Evolutionary conservation across 2,329 filamentous ascomycete genomes (phyloP).

Genomic region (Nannizzia gypsea): DNA sequence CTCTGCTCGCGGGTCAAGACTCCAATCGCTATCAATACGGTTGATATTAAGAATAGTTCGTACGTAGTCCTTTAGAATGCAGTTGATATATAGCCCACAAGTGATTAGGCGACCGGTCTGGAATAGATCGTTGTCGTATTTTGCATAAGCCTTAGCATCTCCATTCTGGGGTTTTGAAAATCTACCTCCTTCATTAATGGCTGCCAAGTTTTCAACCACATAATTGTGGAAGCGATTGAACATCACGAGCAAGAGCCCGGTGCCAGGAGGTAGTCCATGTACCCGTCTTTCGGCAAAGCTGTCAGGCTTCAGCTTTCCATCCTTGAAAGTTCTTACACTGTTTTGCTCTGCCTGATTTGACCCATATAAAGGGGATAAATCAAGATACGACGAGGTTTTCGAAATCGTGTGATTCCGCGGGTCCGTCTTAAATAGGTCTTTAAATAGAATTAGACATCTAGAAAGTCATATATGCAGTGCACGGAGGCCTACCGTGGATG

Average conservation of each 20-base stretch:
- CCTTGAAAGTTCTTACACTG: conserved; percentile 25
- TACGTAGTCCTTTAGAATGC: conserved; percentile 27
- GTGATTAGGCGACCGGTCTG: conserved; percentile 25
- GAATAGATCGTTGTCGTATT: conserved; percentile 27
- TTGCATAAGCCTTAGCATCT: conserved; percentile 29
- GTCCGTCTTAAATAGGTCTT: conserved; percentile 38
- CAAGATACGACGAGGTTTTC: conserved; percentile 39
- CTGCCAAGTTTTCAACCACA: conserved; percentile 25
- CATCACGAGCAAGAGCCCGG: conserved; percentile 25
- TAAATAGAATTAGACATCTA: conserved; percentile 15
- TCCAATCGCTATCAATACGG: conserved; percentile 32
- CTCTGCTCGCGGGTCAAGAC: conserved; percentile 33
- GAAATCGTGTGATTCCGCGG: conserved; percentile 22
- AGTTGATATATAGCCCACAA: conserved; percentile 25
- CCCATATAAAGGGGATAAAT: conserved; percentile 38
- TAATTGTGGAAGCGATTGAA: conserved; percentile 33
- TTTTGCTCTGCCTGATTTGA: conserved; percentile 25
- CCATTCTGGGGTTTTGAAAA: conserved; percentile 20
- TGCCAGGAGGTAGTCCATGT: conserved; percentile 25
- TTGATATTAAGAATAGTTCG: conserved; percentile 27
- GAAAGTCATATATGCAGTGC: neutral
- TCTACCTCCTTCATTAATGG: conserved; percentile 34
- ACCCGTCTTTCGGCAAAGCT: conserved; percentile 26
- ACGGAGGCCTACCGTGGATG: conserved; percentile 33
- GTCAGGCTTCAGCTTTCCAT: conserved; percentile 31